Percentiles rank a stretch among this genome's conserved stretches.
phyloP scores from a whole-genome alignment of 1,139 yeast species.

The Magnusiomyces sp. region DNA sequence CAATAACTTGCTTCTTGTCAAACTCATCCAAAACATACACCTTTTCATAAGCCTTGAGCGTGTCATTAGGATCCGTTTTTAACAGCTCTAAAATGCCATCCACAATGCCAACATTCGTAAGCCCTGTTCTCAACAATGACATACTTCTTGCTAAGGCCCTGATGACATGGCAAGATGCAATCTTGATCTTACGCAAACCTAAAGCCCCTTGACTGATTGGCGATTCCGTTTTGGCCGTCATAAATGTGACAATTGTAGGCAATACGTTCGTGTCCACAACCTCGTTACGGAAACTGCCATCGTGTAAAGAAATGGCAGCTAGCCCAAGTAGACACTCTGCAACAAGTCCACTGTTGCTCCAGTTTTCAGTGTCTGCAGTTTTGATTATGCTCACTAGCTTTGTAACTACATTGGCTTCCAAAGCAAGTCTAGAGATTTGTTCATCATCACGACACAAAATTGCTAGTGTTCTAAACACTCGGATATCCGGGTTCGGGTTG shows the following conservation, averaged over 20 bases:
- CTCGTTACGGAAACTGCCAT: conserved; percentile 27
- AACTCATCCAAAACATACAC: conserved; percentile 15
- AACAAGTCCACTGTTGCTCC: conserved; percentile 21
- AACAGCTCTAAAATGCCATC: conserved; percentile 40
- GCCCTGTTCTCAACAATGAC: conserved; percentile 56
- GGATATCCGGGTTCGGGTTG: conserved; percentile 21
- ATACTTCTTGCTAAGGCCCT: conserved; percentile 73
- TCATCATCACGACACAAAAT: conserved; percentile 27
- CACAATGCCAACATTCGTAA: conserved; percentile 50
- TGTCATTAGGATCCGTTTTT: conserved; percentile 19
- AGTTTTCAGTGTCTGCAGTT: conserved; percentile 16
- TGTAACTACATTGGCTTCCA: conserved; percentile 30
- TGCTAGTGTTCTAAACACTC: conserved; percentile 26
- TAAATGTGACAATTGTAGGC: conserved; percentile 23
- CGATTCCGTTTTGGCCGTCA: conserved; percentile 17
- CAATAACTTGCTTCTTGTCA: conserved; percentile 18
- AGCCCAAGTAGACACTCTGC: conserved; percentile 27
- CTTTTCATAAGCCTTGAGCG: conserved; percentile 8
- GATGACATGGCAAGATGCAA: conserved; percentile 47
- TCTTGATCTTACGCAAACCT: conserved; percentile 24
- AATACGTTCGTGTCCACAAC: conserved; percentile 30
- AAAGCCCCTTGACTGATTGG: conserved; percentile 14
- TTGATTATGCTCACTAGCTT: conserved; percentile 22
- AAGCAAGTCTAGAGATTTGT: conserved; percentile 29
- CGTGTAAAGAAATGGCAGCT: conserved; percentile 31